Evolutionary conservation across 495 filamentous ascomycete genomes (phyloP).

Genomic region (Xylaria flabelliformis): DNA sequence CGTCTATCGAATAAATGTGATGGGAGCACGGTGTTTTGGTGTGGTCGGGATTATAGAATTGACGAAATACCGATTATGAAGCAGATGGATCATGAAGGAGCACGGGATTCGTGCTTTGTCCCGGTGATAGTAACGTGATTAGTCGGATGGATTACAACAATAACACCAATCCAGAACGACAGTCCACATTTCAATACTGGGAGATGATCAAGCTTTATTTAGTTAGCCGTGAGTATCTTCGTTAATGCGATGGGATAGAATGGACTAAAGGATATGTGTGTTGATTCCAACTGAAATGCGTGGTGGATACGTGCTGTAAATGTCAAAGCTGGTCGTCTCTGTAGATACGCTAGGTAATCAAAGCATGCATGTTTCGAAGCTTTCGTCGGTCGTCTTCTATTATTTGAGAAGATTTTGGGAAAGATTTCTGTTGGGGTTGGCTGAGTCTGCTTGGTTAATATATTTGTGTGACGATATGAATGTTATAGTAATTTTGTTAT

Average conservation of each 20-base stretch:
- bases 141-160: not conserved
- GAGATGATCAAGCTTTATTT: not conserved
- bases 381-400: not conserved
- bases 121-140: not conserved
- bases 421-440: not conserved
- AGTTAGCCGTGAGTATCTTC: not conserved
- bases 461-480: not conserved
- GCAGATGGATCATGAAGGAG: slow-evolving; percentile 4
- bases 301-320: not conserved
- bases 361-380: not conserved
- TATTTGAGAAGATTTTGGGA: not conserved
- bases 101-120: not conserved
- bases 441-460: not conserved
- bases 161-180: not conserved
- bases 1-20: not conserved
- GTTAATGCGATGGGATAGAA: not conserved
- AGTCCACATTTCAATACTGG: not conserved
- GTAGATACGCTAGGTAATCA: not conserved
- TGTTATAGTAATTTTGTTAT: not conserved
- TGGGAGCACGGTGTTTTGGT: not conserved
- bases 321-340: not conserved
- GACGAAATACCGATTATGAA: not conserved
- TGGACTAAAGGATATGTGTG: not conserved
- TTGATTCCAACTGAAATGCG: not conserved
- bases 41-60: not conserved